Base-by-base conservation (phyloP, 73 alveolate species). In the Uronychia setigera region DNA sequence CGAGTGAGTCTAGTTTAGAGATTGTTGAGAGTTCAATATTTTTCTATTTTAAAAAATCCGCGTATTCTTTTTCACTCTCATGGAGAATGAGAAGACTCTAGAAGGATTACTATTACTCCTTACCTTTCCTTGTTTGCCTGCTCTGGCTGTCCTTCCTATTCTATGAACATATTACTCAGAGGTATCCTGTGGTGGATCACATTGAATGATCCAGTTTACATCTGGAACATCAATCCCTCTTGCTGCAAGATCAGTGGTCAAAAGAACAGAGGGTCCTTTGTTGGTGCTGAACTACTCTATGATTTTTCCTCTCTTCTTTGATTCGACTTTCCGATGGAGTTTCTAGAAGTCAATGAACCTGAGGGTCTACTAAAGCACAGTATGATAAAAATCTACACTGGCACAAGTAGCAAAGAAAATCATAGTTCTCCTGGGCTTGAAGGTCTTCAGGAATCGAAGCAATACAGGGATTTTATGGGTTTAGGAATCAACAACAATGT, bases 141-240 rank as follows among this genome's bases (percentile, higher is more conserved):
- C 99, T 33, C 99, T 92, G 26, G 99, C 99, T 0, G 99, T 98
- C 46, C 99, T 79, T 33, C 99, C 99, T 19, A 98, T 98, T 82
- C 99, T 93, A 87, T 98, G 99, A 28, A 98, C 97, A 79, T 92
- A 98, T 77, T 95, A 92, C 33, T 97, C 99, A 11, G 67, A 46
- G 59, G 99, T 99, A 80, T 97, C 98, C 92, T 93, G 94, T 26
- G 99, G 99, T 33, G 99, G 99, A 77, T 97, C 99, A 80, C 88
- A 94, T 85, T 98, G 98, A 29, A 98, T 83, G 82, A 98, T 98
- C 99, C 98, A 97, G 84, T 97, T 97, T 28, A 98, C 97, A 58
- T 97, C 99, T 0, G 99, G 99, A 33, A 98, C 93, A 81, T 98
- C 99, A 31, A 98, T 96, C 60, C 99, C 99, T 82, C 99, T 92